Percentiles rank a stretch among this genome's conserved stretches.
phyloP scores from a whole-genome alignment of 2,329 filamentous ascomycete genomes.

The Botrytis fragariae region DNA sequence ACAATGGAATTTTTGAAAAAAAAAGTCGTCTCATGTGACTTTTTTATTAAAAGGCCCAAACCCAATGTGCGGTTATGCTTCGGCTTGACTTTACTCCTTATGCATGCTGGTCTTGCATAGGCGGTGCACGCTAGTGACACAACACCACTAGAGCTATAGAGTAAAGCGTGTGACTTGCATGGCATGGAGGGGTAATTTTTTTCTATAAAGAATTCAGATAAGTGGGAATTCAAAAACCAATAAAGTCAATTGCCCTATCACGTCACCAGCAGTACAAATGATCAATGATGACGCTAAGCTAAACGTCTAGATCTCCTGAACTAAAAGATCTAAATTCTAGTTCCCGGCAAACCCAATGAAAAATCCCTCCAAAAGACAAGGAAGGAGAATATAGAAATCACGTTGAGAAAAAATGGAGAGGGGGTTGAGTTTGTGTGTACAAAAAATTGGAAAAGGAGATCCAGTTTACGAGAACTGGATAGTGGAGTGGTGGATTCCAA shows the following conservation, averaged over 20 bases:
- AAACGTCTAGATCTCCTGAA: not conserved
- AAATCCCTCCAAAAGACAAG: not conserved
- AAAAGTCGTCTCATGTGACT: slow-evolving; percentile 12
- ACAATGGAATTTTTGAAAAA: not conserved
- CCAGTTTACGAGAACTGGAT: slow-evolving; percentile 8
- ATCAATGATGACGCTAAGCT: slow-evolving; percentile 1
- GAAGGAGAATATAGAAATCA: not conserved
- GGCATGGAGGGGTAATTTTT: slow-evolving; percentile 19
- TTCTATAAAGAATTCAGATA: not conserved
- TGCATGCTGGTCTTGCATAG: not conserved
- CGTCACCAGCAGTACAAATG: slow-evolving; percentile 1
- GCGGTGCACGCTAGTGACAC: not conserved
- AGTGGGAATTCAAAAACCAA: not conserved
- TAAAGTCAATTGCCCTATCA: slow-evolving; percentile 4
- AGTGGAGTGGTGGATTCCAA: not conserved
- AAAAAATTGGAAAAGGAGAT: not conserved
- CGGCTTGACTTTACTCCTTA: not conserved
- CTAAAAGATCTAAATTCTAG: not conserved
- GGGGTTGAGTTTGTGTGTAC: not conserved
- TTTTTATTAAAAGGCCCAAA: not conserved
- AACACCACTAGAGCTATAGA: not conserved
- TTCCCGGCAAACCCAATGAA: not conserved
- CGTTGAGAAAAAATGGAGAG: slow-evolving; percentile 11
- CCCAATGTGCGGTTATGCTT: not conserved
- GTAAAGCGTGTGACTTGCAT: slow-evolving; percentile 16